Percentiles rank a stretch among this genome's conserved stretches.
These are phyloP conservation scores for Schizophyllum amplum DNA, from an alignment of 1,284 basidiomycete species.

Conservation along the genomic window DNA sequence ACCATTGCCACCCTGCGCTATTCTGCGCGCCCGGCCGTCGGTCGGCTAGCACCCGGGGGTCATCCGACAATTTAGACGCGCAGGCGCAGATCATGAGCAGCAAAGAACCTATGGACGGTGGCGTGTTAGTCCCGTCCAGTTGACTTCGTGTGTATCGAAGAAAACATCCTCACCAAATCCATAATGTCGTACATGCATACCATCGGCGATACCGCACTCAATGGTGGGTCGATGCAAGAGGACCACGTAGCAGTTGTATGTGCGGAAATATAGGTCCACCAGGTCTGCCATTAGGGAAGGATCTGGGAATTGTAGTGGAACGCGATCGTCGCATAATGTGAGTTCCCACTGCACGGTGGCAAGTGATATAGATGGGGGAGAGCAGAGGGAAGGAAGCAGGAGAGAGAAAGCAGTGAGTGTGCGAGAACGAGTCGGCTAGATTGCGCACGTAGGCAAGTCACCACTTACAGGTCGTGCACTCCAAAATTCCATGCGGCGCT, in stretches of 20 bases:
- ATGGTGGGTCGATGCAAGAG: constrained; percentile 78
- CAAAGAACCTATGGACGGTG: background rate
- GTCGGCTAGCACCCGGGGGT: constrained; percentile 1
- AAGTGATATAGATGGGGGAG: too few species aligned
- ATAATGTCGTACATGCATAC: constrained; percentile 3
- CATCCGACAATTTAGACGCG: constrained; percentile 3
- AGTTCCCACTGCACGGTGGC: background rate
- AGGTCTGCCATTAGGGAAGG: constrained; percentile 53
- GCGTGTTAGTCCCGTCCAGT: constrained; percentile 19
- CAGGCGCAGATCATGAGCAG: constrained; percentile 11
- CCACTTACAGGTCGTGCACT: background rate
- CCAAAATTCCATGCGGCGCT: background rate
- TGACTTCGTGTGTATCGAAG: background rate
- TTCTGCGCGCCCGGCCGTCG: constrained; percentile 17
- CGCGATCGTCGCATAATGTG: constrained; percentile 26
- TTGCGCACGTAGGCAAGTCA: background rate
- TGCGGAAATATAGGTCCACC: constrained; percentile 60
- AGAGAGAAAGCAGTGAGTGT: background rate
- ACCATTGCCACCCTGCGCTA: constrained; percentile 17
- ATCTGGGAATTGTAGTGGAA: constrained; percentile 43
- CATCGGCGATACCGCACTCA: constrained; percentile 24
- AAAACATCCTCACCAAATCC: background rate
- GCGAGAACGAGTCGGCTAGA: background rate
- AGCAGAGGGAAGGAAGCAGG: background rate
- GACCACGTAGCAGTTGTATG: constrained; percentile 53